Base-by-base conservation (phyloP, 495 filamentous ascomycete species). In the Penicillium flavigenum region DNA sequence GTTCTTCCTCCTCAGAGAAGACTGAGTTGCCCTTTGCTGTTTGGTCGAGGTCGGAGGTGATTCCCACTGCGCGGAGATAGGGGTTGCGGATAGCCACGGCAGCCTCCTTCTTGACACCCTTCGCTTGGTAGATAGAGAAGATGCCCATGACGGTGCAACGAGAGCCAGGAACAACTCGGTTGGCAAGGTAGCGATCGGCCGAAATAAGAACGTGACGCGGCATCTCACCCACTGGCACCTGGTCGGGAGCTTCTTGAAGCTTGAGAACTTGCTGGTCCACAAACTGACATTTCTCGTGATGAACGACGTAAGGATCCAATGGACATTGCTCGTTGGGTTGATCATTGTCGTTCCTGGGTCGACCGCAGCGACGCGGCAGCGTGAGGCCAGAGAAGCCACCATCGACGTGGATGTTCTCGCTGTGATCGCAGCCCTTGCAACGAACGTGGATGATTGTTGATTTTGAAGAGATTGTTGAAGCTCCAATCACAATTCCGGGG, bases 251-350 rank as follows among this genome's bases (percentile, higher is more conserved):
- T 73, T 99, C 95, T 70, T 99, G 95, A 8, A 99, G 84, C 74
- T 99, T 99, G 63, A 99, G 86, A 45, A 98, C 90, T 68, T 99
- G 95, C 64, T 98, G 95, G 65, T 99, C 95, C 66, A 97, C 92
- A 69, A 99, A 99, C 59, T 88, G 85, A 58, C 89, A 95, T 66
- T 89, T 92, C 71, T 98, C 95, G 69, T 99, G 95, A 9, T 93
- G 79, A 32, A 99, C 88, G 58, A 93, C 92, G 68, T 96, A 99
- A 6, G 95, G 95, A 65, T 99, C 94, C 60, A 98, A 76, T 1
- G 93, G 92, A 66, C 95, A 99, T 58, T 86, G 83, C 12, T 84
- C 82, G 20, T 84, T 77, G 9, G 75, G 73, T 27, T 29, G 31
- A 4, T 83, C 78, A 51, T 88, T 85, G 17, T 83, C 81, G 12